Conservation (phyloP, 148 eudicot species). For the Vaccinium macrocarpon region DNA sequence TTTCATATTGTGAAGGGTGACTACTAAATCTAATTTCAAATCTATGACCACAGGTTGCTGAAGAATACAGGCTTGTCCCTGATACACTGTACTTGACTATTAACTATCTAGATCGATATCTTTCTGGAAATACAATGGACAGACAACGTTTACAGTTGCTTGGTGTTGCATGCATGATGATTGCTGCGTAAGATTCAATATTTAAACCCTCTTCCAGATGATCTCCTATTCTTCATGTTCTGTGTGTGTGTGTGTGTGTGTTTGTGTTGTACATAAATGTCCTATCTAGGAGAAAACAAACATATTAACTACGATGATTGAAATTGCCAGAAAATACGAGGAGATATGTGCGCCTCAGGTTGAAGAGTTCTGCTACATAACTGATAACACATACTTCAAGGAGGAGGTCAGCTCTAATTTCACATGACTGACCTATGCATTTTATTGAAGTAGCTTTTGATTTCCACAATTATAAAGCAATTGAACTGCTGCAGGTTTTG, state of each 20-base stretch:
- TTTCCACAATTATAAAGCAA: constrained; percentile 2
- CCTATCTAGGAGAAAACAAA: not conserved
- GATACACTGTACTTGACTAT: constrained; percentile 84
- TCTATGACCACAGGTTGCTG: constrained; percentile 59
- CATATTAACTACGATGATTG: not conserved
- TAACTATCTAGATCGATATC: constrained; percentile 94
- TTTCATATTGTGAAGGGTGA: constrained; percentile 2
- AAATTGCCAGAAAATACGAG: constrained; percentile 71
- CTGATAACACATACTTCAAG: constrained; percentile 90
- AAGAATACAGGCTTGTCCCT: constrained; percentile 94
- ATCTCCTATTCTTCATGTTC: not conserved
- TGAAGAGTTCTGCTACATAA: constrained; percentile 94
- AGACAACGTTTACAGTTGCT: constrained; percentile 83
- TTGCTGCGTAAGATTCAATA: constrained; percentile 73
- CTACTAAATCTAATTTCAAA: not conserved
- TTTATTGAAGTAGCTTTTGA: not conserved
- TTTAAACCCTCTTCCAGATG: not conserved
- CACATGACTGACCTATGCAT: not conserved
- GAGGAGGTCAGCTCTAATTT: constrained; percentile 61
- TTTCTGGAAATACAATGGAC: constrained; percentile 78
- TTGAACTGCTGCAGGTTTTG: constrained; percentile 47
- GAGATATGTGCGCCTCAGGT: constrained; percentile 99
- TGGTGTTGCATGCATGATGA: constrained; percentile 97
- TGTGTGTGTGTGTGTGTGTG: not conserved
- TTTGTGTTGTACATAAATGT: not conserved